These are phyloP conservation scores for Colletotrichum siamense DNA, from an alignment of 2,329 filamentous ascomycete species.

Conservation along the genomic window DNA sequence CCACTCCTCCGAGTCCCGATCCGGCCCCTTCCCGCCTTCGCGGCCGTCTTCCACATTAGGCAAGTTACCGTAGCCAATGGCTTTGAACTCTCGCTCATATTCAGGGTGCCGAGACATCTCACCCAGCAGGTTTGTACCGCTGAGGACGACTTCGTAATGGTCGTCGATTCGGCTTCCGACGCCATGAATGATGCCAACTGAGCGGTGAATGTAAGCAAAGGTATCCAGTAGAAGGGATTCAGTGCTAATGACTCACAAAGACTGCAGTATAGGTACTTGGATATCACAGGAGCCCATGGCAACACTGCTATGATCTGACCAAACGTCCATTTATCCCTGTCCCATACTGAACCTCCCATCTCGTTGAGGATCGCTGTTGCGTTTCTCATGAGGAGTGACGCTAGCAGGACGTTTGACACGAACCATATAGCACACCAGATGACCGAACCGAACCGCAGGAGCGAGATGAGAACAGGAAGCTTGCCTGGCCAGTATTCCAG, in stretches of 20 bases:
- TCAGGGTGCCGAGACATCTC: background rate
- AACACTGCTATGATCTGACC: constrained; percentile 30
- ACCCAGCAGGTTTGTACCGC: background rate
- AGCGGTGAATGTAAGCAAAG: background rate
- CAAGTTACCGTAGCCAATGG: background rate
- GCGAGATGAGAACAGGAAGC: background rate
- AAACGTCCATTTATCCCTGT: constrained; percentile 25
- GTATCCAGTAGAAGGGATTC: background rate
- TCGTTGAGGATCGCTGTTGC: background rate
- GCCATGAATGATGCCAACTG: background rate
- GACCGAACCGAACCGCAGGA: background rate
- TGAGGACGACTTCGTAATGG: background rate
- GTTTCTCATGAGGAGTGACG: background rate
- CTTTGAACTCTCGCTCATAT: background rate
- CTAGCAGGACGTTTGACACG: background rate
- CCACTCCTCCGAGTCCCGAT: background rate
- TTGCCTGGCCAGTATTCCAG: background rate
- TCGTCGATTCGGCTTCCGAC: background rate
- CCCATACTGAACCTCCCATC: background rate
- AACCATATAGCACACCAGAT: background rate
- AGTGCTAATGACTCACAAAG: constrained; percentile 17
- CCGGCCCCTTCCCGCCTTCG: background rate
- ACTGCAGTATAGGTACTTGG: constrained; percentile 26
- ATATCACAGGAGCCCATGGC: constrained; percentile 27
- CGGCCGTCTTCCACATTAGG: background rate